A percentile compares a stretch with the other conserved stretches of the same genome.
phyloP scores from a whole-genome alignment of 2,329 filamentous ascomycete genomes.

The Hymenoscyphus linearis region DNA sequence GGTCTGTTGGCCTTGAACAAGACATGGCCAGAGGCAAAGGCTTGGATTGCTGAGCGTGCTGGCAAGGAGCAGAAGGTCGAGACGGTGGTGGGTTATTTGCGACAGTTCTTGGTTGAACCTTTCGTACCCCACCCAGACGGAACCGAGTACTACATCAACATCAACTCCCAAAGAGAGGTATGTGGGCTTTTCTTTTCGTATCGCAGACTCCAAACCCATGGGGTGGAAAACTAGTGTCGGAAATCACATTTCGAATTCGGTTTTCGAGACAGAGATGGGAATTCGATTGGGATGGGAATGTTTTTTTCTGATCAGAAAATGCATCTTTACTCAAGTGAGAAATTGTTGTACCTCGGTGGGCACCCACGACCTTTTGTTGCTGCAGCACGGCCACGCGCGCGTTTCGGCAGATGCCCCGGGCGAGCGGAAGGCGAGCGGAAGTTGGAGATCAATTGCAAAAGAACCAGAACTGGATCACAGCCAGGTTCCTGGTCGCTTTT shows the following conservation, averaged over 20 bases:
- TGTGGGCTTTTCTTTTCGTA: slow-evolving; percentile 40
- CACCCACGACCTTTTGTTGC: slow-evolving; percentile 21
- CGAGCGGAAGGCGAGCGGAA: slow-evolving; percentile 31
- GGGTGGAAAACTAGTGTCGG: not conserved
- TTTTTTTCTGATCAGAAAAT: not conserved
- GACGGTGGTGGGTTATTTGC: slow-evolving; percentile 79
- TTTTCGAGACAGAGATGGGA: not conserved
- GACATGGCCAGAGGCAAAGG: slow-evolving; percentile 88
- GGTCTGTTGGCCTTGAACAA: slow-evolving; percentile 95
- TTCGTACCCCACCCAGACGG: slow-evolving; percentile 93
- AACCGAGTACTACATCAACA: slow-evolving; percentile 99
- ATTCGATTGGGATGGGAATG: not conserved
- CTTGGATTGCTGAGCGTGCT: slow-evolving; percentile 88
- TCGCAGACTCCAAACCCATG: not conserved
- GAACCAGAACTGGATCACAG: slow-evolving; percentile 22
- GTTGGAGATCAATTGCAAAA: slow-evolving; percentile 15
- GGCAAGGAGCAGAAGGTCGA: slow-evolving; percentile 92
- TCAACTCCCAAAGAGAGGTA: slow-evolving; percentile 99
- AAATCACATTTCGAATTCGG: not conserved
- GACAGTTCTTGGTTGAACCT: slow-evolving; percentile 96
- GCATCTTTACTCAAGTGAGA: not conserved
- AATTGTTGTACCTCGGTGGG: slow-evolving; percentile 20
- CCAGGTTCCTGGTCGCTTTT: slow-evolving; percentile 15
- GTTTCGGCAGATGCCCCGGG: slow-evolving; percentile 21
- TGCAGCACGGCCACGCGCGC: slow-evolving; percentile 10